Base-by-base conservation (phyloP, 148 eudicot species). In the Simmondsia chinensis region DNA sequence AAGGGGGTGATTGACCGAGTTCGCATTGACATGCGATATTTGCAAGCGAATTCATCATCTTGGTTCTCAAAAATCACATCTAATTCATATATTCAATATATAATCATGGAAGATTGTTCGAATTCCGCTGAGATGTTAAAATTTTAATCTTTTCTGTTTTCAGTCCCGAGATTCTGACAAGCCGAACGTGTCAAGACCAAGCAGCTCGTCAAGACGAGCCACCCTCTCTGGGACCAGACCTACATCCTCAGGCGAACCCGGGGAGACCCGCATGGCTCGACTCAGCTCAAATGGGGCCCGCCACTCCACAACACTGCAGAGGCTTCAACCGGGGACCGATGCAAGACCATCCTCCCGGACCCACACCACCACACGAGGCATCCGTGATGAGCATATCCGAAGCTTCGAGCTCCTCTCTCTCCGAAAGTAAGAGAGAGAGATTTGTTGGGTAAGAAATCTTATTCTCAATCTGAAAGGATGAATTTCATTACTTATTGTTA, bases 331-430 rank as follows among this genome's bases (percentile, higher is more conserved):
- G 6, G 72, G 75, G 9, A 4, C 38, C 1, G 93, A 76, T 13
- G 27, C 79, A 23, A 63, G 80, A 46, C 65, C 82, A 26, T 39
- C 75, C 31, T 64, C 76, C 20, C 66, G 71, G 41, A 35, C 82
- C 17, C 91, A 84, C 4, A 59, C 66, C 7, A 65, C 63, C 19
- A 51, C 75, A 52, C 77, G 78, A 63, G 73, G 78, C 16, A 43
- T 60, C 29, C 82, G 80, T 1, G 84, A 82, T 35, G 95, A 89
- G 34, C 82, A 87, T 43, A 61, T 84, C 35, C 93, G 95, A 47
- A 84, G 84, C 79, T 84, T 89, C 17, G 95, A 89, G 57, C 49
- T 84, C 56, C 93, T 84, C 47, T 75, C 95, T 2, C 74, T 89
- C 59, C 57, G 84, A 59, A 88, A 83, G 63, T 83, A 61, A 72